These are phyloP conservation scores for Paracamarosporium sp. DNA, from an alignment of 2,329 filamentous ascomycete genomes.

Conservation along the genomic window DNA sequence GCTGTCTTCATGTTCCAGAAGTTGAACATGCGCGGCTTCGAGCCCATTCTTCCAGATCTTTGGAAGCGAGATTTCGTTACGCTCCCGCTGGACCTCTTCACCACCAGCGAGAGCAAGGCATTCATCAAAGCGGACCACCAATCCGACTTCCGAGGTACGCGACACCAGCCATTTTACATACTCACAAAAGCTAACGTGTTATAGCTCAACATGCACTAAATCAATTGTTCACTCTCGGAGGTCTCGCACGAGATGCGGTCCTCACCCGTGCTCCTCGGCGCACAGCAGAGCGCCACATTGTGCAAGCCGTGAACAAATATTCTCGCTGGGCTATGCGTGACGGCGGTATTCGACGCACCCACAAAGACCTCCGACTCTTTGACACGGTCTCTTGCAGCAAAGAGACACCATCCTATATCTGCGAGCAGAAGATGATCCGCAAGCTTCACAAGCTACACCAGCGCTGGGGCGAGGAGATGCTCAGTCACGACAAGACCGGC, in stretches of 20 bases:
- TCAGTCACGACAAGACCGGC: conserved; percentile 19
- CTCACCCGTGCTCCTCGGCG: conserved; percentile 45
- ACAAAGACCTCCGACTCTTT: conserved; percentile 53
- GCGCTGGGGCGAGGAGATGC: conserved; percentile 50
- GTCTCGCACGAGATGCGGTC: conserved; percentile 59
- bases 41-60: conserved; percentile 59
- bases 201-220: conserved; percentile 59
- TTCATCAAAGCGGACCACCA: conserved; percentile 55
- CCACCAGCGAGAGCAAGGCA: conserved; percentile 47
- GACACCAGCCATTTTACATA: not conserved
- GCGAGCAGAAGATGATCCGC: conserved; percentile 52
- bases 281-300: conserved; percentile 48
- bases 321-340: conserved; percentile 62
- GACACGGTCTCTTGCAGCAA: conserved; percentile 51
- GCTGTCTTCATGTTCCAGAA: conserved; percentile 61
- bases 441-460: conserved; percentile 53
- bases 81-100: conserved; percentile 61
- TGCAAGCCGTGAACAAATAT: conserved; percentile 54
- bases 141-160: conserved; percentile 55
- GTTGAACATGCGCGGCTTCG: conserved; percentile 62
- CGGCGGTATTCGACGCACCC: conserved; percentile 48
- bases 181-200: conserved; percentile 15
- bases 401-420: conserved; percentile 45
- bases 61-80: conserved; percentile 63
- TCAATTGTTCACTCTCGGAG: conserved; percentile 58